Evolutionary conservation across 2,329 filamentous ascomycete species (phyloP).

Genomic region (Ascosphaera acerosa): DNA sequence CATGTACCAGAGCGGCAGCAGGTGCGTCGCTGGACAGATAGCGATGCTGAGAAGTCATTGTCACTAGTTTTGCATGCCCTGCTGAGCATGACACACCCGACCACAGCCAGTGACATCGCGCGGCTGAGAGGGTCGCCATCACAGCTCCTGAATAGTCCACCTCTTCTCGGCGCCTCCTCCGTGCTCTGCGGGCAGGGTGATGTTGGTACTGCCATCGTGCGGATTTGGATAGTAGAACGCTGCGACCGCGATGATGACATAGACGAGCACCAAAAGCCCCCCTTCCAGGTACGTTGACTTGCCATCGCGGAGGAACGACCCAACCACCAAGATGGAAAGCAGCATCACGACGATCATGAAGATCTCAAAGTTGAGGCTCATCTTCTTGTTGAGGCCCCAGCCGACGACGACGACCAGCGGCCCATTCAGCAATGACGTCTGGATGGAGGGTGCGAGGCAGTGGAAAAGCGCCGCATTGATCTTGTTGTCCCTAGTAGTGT

Average conservation of each 20-base stretch:
- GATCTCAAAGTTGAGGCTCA: slow-evolving; percentile 65
- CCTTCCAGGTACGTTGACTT: slow-evolving; percentile 86
- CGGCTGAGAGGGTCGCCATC: no score
- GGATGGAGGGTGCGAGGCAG: slow-evolving; percentile 64
- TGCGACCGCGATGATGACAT: slow-evolving; percentile 35
- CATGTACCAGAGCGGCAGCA: no score
- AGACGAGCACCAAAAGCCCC: slow-evolving; percentile 42
- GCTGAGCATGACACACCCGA: no score
- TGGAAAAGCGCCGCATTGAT: slow-evolving; percentile 73
- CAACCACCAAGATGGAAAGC: slow-evolving; percentile 62
- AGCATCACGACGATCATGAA: slow-evolving; percentile 68
- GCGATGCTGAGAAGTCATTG: no score
- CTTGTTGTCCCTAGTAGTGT: slow-evolving; percentile 17
- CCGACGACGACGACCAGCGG: slow-evolving; percentile 62
- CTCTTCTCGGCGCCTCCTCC: background rate
- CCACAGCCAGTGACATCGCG: no score
- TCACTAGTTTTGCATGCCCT: no score
- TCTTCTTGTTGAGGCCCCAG: slow-evolving; percentile 45
- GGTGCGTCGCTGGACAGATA: no score
- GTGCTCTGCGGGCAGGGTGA: slow-evolving; percentile 2
- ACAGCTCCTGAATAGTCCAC: no score
- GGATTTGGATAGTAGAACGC: slow-evolving; percentile 37
- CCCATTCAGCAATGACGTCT: slow-evolving; percentile 71
- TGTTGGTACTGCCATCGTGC: slow-evolving; percentile 7
- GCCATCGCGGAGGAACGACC: slow-evolving; percentile 64